Base-by-base conservation (phyloP, 2,329 filamentous ascomycete species). In the Xylariaceae sp. region DNA sequence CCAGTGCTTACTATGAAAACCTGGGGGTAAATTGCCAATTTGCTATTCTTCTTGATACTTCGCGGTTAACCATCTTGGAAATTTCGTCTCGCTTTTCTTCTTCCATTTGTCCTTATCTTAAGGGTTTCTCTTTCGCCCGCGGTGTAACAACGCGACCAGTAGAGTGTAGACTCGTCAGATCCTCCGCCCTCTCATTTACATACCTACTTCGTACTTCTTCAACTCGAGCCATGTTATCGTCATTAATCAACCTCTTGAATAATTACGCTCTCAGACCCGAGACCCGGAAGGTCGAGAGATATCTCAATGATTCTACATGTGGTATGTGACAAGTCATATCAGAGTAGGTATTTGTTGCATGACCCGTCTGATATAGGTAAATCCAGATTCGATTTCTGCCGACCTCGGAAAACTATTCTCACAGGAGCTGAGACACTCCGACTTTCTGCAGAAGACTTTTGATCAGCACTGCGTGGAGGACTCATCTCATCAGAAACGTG, bases 401-500 rank as follows among this genome's bases (percentile, higher is more conserved):
- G 53, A 55, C 22, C 19, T 55, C 2, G 26, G n/a, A 12, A 45
- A 34, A 36, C 15, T 42, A 12, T 45, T 55, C 18, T n/a, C n/a
- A 15, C 13, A 13, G 18, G 36, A 43, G 18, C 15, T 48, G 37
- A 26, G 15, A 18, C 15, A 30, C 37, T 34, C 10, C 9, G 13
- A 36, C 8, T 15, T 29, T 22, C n/a, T 56, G 4, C 50, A 21
- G 15, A 26, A 9, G 22, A 47, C 43, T 2, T 56, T 56, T n/a
- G 30, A 53, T 18, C 47, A 36, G 18, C 29, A 56, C 36, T 19
- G 19, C 46, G 32, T 53, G 18, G 30, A 50, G 21, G 47, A 26
- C 15, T 49, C 22, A 10, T 10, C 49, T 6, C 18, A 13, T n/a
- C n/a, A 16, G n/a, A 50, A 54, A 51, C 47, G 47, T 54, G 44